Conservation (phyloP, 495 filamentous ascomycete genomes). For the Penicillium goetzii region DNA sequence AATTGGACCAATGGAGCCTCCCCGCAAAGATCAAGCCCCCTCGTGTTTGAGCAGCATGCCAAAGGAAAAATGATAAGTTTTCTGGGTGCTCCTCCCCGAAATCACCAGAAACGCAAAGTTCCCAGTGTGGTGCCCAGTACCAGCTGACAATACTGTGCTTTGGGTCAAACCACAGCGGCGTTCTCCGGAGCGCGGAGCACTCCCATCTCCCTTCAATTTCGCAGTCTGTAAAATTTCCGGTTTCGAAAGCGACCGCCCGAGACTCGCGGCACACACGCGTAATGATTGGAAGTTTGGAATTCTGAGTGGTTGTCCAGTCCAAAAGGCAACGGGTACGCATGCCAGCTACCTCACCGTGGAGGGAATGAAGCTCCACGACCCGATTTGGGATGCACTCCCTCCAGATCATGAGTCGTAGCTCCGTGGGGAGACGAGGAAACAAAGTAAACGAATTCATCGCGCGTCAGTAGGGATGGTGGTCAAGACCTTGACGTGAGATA, state of each 20-base stretch:
- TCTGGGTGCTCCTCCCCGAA: background rate
- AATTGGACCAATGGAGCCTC: background rate
- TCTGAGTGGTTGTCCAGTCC: background rate
- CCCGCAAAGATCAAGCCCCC: background rate
- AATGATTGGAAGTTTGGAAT: constrained; percentile 2
- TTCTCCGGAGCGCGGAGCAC: background rate
- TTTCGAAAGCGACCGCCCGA: background rate
- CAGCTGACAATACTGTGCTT: background rate
- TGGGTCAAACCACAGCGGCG: background rate
- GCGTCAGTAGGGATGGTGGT: background rate
- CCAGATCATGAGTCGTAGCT: constrained; percentile 5
- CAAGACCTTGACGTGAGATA: no score
- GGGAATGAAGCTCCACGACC: constrained; percentile 1
- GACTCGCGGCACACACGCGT: constrained; percentile 10
- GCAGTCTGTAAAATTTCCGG: background rate
- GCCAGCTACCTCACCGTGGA: background rate
- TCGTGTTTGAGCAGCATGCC: background rate
- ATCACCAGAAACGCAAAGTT: background rate
- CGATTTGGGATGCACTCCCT: background rate
- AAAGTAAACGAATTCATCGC: background rate
- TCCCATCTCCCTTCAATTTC: background rate
- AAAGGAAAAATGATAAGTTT: background rate
- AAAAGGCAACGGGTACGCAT: background rate
- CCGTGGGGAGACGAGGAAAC: background rate
- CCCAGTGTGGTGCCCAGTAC: background rate